Base-by-base conservation (phyloP, 2,329 filamentous ascomycete species). In the Biscogniauxia marginata region DNA sequence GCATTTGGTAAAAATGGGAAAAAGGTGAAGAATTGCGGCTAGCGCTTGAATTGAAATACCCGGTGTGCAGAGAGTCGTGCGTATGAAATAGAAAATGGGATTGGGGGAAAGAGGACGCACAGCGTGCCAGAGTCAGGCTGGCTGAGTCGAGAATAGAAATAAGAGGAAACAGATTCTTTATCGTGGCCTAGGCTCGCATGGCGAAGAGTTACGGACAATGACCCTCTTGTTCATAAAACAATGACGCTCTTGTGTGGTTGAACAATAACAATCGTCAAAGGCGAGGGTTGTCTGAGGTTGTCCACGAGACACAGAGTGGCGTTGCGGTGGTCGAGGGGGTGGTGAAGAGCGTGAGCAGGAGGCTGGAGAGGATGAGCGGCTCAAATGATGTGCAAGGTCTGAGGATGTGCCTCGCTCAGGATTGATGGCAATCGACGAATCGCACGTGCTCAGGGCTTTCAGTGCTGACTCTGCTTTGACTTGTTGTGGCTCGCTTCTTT, bases 121-220 rank as follows among this genome's bases (percentile, higher is more conserved):
- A 56, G 58, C 59, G 60, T 57, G 49, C 49, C 19, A 56, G 22
- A 39, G 49, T 50, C 59, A 61, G 55, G 11, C 49, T 52, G 24
- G 49, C 57, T 61, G 57, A 56, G 46, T 55, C 39, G 56, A 39
- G 57, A 61, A 65, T 53, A 64, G 63, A 64, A 67, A 61, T 63
- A 66, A 50, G 46, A 53, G 50, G 49, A 59, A 55, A 48, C 7
- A n/a, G 49, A 44, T 56, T 57, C 63, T 69, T 67, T 68, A 60
- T 60, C 39, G 44, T 20, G 30, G 49, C 43, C 46, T 51, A 61
- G 55, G 54, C 50, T 60, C 25, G 59, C 53, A 54, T 60, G 48
- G 53, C 53, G 54, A 54, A 61, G 45, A n/a, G 21, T 30, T 30
- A 52, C 20, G 13, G 58, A 66, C 63, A 65, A 67, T 59, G 16